A percentile compares a stretch with the other conserved stretches of the same genome.
Conservation (phyloP, 805 yeast genomes). For the Yarrowia porcina region DNA sequence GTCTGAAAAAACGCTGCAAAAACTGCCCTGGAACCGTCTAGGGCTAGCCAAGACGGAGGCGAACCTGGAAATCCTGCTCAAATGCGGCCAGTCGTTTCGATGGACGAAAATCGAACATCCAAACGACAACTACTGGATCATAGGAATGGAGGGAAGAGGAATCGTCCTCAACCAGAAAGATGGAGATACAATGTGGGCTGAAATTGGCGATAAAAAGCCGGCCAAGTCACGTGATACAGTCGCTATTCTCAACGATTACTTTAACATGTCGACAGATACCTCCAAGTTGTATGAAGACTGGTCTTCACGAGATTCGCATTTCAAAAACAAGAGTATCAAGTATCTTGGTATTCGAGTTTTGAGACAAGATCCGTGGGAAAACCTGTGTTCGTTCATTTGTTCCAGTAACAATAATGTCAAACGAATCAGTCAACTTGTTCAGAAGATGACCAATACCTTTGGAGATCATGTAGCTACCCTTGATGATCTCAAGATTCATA, state of each 20-base stretch:
- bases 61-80: constrained; percentile 54
- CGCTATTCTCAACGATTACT: constrained; percentile 44
- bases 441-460: constrained; percentile 68
- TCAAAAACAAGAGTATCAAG: constrained; percentile 37
- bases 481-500: constrained; percentile 48
- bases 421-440: constrained; percentile 90
- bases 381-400: constrained; percentile 83
- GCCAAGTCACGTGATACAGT: constrained; percentile 2
- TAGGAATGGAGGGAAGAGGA: constrained; percentile 54
- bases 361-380: constrained; percentile 97
- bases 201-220: not conserved
- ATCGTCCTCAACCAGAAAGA: constrained; percentile 55
- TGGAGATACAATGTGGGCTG: constrained; percentile 27
- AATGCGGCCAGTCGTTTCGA: constrained; percentile 83
- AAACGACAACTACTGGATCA: constrained; percentile 45
- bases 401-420: constrained; percentile 95
- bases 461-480: constrained; percentile 52
- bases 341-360: constrained; percentile 77
- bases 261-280: constrained; percentile 60
- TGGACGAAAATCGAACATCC: constrained; percentile 61
- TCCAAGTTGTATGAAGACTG: constrained; percentile 57
- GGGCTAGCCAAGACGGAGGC: not conserved
- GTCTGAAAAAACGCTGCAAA: not conserved
- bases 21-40: not conserved
- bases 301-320: constrained; percentile 53